A percentile compares a stretch with the other conserved stretches of the same genome.
phyloP scores from a whole-genome alignment of 2,329 filamentous ascomycete genomes.

The Tolypocladium pustulatum region DNA sequence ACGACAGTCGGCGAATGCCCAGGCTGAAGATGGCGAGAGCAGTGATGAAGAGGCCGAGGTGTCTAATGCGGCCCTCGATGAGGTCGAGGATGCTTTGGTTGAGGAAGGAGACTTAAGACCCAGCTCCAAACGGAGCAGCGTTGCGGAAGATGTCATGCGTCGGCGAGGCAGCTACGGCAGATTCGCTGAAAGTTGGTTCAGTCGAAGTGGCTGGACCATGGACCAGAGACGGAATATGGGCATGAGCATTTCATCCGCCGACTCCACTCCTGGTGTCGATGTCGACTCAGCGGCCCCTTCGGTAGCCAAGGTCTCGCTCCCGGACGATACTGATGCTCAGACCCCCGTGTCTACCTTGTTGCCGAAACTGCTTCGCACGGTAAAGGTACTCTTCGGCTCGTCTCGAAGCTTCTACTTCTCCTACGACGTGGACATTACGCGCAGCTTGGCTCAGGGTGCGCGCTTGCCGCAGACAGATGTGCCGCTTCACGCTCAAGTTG shows the following conservation, averaged over 20 bases:
- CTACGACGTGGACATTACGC: constrained; percentile 87
- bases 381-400: constrained; percentile 72
- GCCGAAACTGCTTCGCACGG: constrained; percentile 75
- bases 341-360: constrained; percentile 41
- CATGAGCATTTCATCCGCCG: constrained; percentile 36
- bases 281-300: constrained; percentile 8
- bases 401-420: constrained; percentile 89
- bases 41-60: constrained; percentile 35
- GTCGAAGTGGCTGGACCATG: constrained; percentile 67
- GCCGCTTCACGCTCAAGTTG: constrained; percentile 62
- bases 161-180: constrained; percentile 75
- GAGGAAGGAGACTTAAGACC: constrained; percentile 21
- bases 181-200: constrained; percentile 89
- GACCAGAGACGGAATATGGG: constrained; percentile 62
- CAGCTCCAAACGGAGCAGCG: constrained; percentile 42
- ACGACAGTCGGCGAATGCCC: constrained; percentile 26
- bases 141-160: constrained; percentile 82
- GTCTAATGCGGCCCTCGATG: constrained; percentile 24
- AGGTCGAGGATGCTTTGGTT: constrained; percentile 30
- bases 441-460: constrained; percentile 35
- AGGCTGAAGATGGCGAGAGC: constrained; percentile 31
- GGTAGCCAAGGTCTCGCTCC: constrained; percentile 23
- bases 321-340: constrained; percentile 22
- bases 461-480: constrained; percentile 10
- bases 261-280: constrained; percentile 8